Percentiles rank a stretch among this genome's conserved stretches.
Evolutionary conservation across 2,329 filamentous ascomycete species (phyloP).

Genomic region (Berkeleyomyces rouxiae): DNA sequence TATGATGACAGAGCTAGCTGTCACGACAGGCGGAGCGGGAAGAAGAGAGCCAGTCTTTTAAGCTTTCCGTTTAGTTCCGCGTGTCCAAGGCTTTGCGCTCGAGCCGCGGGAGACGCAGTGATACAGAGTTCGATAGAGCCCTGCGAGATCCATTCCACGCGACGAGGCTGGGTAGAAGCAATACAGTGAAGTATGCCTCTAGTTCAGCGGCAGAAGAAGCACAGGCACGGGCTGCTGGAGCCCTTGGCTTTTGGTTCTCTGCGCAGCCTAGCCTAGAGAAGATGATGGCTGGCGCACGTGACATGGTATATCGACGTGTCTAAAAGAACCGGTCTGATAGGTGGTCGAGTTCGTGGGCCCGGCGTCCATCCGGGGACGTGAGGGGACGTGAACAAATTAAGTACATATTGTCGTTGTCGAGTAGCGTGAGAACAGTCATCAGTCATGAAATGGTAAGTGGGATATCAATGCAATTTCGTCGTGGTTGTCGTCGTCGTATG

Average conservation of each 20-base stretch:
- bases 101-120: background rate
- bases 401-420: background rate
- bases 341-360: background rate
- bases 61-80: background rate
- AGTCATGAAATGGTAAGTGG: constrained; percentile 2
- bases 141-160: background rate
- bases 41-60: background rate
- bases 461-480: background rate
- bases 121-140: background rate
- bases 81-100: no score
- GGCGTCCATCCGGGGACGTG: constrained; percentile 1
- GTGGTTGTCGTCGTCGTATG: background rate
- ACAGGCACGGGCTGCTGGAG: background rate
- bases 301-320: background rate
- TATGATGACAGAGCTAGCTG: no score
- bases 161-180: background rate
- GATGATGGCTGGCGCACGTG: background rate
- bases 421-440: background rate
- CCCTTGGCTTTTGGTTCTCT: background rate
- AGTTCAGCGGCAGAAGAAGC: background rate
- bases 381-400: background rate
- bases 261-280: background rate
- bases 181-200: background rate
- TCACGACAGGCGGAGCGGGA: no score
- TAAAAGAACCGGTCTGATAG: background rate